Evolutionary conservation across 148 eudicot genomes (phyloP), one percentile per base, ranked within the genome.

Genomic region (Dianthus caryophyllus): DNA sequence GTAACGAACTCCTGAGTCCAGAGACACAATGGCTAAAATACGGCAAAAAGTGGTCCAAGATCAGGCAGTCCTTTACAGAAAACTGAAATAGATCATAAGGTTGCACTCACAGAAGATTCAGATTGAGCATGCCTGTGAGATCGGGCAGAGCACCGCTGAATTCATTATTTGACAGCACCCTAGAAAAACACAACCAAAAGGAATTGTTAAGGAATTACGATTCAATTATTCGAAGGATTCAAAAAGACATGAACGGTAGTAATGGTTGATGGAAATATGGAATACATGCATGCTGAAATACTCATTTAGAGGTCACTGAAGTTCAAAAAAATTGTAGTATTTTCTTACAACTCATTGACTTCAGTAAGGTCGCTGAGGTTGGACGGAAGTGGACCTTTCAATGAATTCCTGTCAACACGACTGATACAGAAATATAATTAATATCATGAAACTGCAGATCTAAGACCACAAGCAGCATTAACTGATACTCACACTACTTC

Each of bases 351-450:
- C 65, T 85, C 88, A 64, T 44, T 81, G 66, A 86, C 64, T 54
- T 41, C 70, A 64, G 75, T 76, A 60, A 93, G 89, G 74, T 82
- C 82, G 75, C 39, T 79, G 61, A 93, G 71, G 65, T 64, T 84
- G 64, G 76, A 14, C 47, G 92, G 92, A 71, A 80, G 78, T 56
- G 70, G 16, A 33, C 95, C 91, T 20, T 41, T 78, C 41, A 93
- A 69, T 30, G 64, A 72, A 72, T 93, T 93, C 75, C 84, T 77
- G 62, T 93, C 91, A 63, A 93, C 72, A n/a, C 98, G 95, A 67
- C 98, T 93, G 86, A 58, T 8, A 9, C 59, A 67, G 17, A 30
- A 63, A 48, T 65, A 5, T 67, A 29, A 43, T 71, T 58, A 75
- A 49, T 48, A 69, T 15, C 38, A 13, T 24, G 61, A 67, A 52